phyloP scores from a whole-genome alignment of 2,329 filamentous ascomycete genomes.

The Claviceps digitariae region DNA sequence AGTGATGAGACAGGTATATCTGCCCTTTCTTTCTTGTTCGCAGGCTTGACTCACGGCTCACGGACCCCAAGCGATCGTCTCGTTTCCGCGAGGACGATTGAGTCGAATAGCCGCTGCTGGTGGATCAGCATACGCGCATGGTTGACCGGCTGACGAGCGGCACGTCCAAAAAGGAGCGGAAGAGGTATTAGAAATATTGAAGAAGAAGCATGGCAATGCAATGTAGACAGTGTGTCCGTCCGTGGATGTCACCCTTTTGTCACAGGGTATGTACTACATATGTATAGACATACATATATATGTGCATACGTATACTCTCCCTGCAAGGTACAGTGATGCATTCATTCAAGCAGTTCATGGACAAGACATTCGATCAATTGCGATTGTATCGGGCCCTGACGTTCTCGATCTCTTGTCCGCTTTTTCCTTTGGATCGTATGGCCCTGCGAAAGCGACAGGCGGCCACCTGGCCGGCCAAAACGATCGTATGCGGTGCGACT shows the following conservation, averaged over 20 bases:
- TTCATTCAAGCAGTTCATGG: neutral
- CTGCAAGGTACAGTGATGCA: conserved; percentile 2
- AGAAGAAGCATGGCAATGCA: neutral
- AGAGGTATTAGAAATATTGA: neutral
- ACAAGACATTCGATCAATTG: neutral
- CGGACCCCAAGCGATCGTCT: neutral
- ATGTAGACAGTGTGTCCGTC: neutral
- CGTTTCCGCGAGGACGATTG: neutral
- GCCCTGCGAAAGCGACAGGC: neutral
- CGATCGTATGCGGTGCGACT: conserved; percentile 9
- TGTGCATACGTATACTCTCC: no score
- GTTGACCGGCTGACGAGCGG: neutral
- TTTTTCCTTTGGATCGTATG: neutral
- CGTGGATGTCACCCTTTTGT: neutral
- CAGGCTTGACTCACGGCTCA: neutral
- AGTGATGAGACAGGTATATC: neutral
- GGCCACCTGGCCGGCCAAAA: neutral
- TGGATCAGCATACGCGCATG: neutral
- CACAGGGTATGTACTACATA: no score
- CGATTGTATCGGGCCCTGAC: neutral
- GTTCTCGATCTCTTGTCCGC: neutral
- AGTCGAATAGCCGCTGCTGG: neutral
- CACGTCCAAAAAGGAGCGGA: neutral
- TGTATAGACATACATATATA: no score
- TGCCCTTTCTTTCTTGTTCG: neutral